Percentiles rank a stretch among this genome's conserved stretches.
Conservation (phyloP, 495 filamentous ascomycete genomes). For the Penicillium parvum region DNA sequence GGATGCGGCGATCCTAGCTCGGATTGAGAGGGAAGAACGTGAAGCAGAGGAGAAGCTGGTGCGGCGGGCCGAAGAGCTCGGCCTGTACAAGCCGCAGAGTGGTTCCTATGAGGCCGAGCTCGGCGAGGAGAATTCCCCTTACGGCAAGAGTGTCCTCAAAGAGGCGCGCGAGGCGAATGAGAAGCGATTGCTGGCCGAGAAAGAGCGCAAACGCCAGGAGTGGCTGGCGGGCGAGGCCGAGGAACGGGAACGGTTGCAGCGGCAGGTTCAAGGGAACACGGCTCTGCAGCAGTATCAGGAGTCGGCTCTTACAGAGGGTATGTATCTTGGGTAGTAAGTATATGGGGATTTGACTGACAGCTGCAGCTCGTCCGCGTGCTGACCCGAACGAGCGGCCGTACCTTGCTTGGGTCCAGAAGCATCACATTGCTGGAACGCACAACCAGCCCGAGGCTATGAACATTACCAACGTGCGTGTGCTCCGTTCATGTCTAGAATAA, state of each 20-base stretch:
- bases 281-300: conserved; percentile 48
- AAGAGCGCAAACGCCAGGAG: conserved; percentile 44
- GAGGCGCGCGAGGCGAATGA: conserved; percentile 48
- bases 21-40: conserved; percentile 55
- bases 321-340: background rate
- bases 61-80: conserved; percentile 39
- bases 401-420: conserved; percentile 49
- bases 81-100: conserved; percentile 50
- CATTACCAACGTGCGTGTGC: conserved; percentile 32
- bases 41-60: conserved; percentile 40
- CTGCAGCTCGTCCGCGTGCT: conserved; percentile 38
- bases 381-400: conserved; percentile 39
- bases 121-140: conserved; percentile 36
- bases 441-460: conserved; percentile 28
- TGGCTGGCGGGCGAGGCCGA: conserved; percentile 42
- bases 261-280: conserved; percentile 40
- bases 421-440: conserved; percentile 37
- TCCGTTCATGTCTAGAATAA: background rate
- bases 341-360: conserved; percentile 9
- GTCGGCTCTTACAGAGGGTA: conserved; percentile 35
- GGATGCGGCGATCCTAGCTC: conserved; percentile 57
- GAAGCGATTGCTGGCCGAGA: conserved; percentile 37
- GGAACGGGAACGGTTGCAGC: conserved; percentile 37
- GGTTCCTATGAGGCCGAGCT: conserved; percentile 41
- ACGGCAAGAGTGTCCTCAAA: conserved; percentile 45